Evolutionary conservation across 805 yeast genomes (phyloP), one percentile per base, ranked within the genome.

Genomic region (Saccharomyces mikatae): DNA sequence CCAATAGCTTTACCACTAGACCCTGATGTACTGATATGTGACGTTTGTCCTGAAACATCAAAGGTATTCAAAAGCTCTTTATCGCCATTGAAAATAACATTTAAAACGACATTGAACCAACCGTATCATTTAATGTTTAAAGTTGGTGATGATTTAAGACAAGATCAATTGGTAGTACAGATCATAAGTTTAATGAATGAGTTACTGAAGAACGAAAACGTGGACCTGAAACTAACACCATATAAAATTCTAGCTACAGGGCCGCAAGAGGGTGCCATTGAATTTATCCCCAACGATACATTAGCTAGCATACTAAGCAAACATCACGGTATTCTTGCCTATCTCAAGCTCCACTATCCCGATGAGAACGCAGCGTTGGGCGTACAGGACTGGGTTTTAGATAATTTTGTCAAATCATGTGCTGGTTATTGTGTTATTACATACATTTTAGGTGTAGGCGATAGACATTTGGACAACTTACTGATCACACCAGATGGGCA

Each of bases 371-470:
- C 66, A 17, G 74, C 68, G 21, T 56, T 65, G 13, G 75, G 74
- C 1, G 74, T 72, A 2, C 65, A 67, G 30, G 67, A 63, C 4
- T 80, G 80, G 60, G 88, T 84, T 0, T 89, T 94, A 96, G 98
- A 94, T 62, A 92, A 87, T 60, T 94, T 88, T 71, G 92, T 94
- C 6, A 82, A 91, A 60, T 89, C 97, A 2, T 89, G 97, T 67
- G 97, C 99, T 26, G 99, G 99, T 0, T 94, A 94, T 66, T 94
- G 97, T 74, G 98, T 94, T 1, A 87, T 94, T 26, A 94, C 99
- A 0, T 94, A 94, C 63, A 74, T 94, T 8, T 72, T 94, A 13
- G 99, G 99, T 5, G 97, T 94, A 8, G 99, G 99, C 14, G 99
- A 94, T 71, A 80, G 99, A 54, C 99, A 94, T 74, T 75, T 94